Evolutionary conservation across 2,329 filamentous ascomycete genomes (phyloP).

Genomic region (Lojkania enalia): DNA sequence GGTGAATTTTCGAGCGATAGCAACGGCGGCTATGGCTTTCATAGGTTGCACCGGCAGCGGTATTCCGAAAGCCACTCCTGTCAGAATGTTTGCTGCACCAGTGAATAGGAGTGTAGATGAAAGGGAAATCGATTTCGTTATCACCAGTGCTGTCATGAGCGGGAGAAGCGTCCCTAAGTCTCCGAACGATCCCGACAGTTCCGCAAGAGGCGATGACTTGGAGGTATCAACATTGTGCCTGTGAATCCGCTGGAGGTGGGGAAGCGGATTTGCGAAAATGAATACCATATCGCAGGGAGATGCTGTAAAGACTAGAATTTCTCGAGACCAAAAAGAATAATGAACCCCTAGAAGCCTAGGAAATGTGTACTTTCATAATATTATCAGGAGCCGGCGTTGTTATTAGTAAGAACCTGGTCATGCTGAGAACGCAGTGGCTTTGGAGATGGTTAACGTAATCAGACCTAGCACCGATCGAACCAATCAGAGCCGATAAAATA

Average conservation of each 20-base stretch:
- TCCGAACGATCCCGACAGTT: slow-evolving; percentile 86
- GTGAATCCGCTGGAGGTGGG: slow-evolving; percentile 33
- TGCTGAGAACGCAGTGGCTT: too few relatives aligned
- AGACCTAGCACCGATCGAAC: too few relatives aligned
- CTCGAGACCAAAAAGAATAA: not conserved
- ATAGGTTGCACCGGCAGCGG: slow-evolving; percentile 89
- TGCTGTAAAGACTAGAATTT: too few relatives aligned
- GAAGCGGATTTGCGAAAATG: slow-evolving; percentile 25
- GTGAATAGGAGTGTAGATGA: slow-evolving; percentile 86
- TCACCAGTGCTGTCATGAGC: slow-evolving; percentile 81
- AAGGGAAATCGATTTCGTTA: slow-evolving; percentile 77
- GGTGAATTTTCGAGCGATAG: slow-evolving; percentile 71
- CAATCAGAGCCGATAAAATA: too few relatives aligned
- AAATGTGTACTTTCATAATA: too few relatives aligned
- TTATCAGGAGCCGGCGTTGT: too few relatives aligned
- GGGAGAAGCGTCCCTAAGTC: slow-evolving; percentile 90
- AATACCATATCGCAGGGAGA: slow-evolving; percentile 19
- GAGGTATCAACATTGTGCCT: slow-evolving; percentile 61
- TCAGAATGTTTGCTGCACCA: slow-evolving; percentile 82
- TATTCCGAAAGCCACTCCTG: slow-evolving; percentile 81
- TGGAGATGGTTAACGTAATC: too few relatives aligned
- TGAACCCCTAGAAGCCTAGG: too few relatives aligned
- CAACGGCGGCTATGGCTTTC: slow-evolving; percentile 88
- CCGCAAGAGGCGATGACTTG: slow-evolving; percentile 62
- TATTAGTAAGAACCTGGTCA: too few relatives aligned